Conservation (phyloP, 495 filamentous ascomycete species). For the Lepidopterella palustris region DNA sequence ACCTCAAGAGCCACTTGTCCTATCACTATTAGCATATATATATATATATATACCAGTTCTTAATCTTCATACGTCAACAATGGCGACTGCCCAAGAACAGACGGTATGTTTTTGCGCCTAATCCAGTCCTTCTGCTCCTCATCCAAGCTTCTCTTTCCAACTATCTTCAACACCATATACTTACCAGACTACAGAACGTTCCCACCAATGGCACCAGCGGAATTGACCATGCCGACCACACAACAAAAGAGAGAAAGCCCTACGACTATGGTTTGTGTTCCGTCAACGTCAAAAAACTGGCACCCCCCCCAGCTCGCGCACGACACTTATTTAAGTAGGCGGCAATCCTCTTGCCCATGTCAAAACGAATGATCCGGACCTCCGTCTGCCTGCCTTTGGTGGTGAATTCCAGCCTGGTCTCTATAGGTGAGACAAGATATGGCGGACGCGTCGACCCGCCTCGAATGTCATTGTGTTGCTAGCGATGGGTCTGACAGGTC, state of each 20-base stretch:
- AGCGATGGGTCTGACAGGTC: conserved; percentile 1
- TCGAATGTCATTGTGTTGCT: not conserved
- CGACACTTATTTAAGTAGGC: conserved; percentile 31
- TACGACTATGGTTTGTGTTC: conserved; percentile 29
- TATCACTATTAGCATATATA: not conserved
- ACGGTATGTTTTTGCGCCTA: conserved; percentile 7
- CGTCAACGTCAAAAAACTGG: not conserved
- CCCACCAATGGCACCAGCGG: conserved; percentile 23
- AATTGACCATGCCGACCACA: conserved; percentile 12
- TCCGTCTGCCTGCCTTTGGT: conserved; percentile 73
- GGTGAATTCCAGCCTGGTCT: conserved; percentile 96
- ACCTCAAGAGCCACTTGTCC: too few species aligned
- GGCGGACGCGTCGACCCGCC: not conserved
- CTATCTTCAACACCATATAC: too few species aligned
- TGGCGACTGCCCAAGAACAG: conserved; percentile 22
- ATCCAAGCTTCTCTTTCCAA: not conserved
- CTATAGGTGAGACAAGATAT: conserved; percentile 47
- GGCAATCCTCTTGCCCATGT: conserved; percentile 66
- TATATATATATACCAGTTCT: not conserved
- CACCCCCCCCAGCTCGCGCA: not conserved
- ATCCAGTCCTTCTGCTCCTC: not conserved
- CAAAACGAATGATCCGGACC: conserved; percentile 53
- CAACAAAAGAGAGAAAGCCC: conserved; percentile 23
- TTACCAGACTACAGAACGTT: too few species aligned
- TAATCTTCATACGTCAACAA: not conserved